phyloP scores from a whole-genome alignment of 2,329 filamentous ascomycete species.

The Mariannaea sp. region DNA sequence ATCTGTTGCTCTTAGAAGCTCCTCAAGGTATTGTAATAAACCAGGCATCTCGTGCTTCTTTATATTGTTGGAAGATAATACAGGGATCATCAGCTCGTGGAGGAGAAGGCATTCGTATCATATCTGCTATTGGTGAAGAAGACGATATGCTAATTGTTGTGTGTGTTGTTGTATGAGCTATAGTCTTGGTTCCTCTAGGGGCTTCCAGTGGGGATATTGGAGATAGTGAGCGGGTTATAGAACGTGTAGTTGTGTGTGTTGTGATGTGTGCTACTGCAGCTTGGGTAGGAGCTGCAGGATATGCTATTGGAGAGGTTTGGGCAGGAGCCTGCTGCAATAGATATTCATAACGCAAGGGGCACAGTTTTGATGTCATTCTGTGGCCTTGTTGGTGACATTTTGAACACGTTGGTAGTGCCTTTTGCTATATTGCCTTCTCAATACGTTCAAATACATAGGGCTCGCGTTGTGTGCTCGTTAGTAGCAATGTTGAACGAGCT shows the following conservation, averaged over 20 bases:
- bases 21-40: constrained; percentile 1
- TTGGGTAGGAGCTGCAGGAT: too few relatives aligned
- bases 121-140: too few relatives aligned
- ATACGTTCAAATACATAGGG: too few relatives aligned
- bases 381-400: too few relatives aligned
- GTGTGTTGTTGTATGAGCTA: too few relatives aligned
- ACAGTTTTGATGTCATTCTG: constrained; percentile 21
- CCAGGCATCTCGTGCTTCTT: constrained; percentile 1
- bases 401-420: too few relatives aligned
- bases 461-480: constrained; percentile 4
- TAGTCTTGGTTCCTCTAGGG: not conserved
- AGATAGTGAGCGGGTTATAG: constrained; percentile 5
- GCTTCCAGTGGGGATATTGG: not conserved
- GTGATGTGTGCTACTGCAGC: too few relatives aligned
- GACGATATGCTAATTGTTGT: too few relatives aligned
- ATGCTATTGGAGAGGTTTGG: not conserved
- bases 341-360: constrained; percentile 16
- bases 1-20: constrained; percentile 2
- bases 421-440: too few relatives aligned
- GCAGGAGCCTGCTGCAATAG: constrained; percentile 1
- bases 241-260: constrained; percentile 5
- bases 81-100: constrained; percentile 1
- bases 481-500: not conserved
- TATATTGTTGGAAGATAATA: constrained; percentile 15
- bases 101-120: too few relatives aligned